Conservation (phyloP, 1,284 basidiomycete genomes). For the Rugosomyces carneus region DNA sequence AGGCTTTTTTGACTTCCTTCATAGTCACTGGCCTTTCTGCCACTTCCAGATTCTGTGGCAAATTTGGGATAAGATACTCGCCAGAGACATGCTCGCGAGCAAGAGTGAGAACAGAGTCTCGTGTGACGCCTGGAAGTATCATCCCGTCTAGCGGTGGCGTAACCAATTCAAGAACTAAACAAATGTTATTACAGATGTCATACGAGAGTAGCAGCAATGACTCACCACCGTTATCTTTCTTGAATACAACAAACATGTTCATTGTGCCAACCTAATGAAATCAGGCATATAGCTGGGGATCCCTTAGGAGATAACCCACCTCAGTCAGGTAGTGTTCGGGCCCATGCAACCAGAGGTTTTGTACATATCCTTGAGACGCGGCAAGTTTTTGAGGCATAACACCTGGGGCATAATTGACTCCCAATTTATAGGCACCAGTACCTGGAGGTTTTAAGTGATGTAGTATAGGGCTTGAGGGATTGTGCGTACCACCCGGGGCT, state of each 20-base stretch:
- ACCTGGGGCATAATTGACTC: constrained; percentile 89
- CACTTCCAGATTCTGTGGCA: constrained; percentile 68
- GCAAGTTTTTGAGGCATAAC: constrained; percentile 85
- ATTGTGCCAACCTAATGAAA: constrained; percentile 79
- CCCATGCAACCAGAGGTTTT: constrained; percentile 94
- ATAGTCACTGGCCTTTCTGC: constrained; percentile 87
- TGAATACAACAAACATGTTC: constrained; percentile 92
- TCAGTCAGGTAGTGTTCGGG: constrained; percentile 84
- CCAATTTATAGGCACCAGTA: constrained; percentile 89
- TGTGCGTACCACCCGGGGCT: constrained; percentile 73
- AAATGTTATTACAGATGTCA: not conserved
- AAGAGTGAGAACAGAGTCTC: constrained; percentile 85
- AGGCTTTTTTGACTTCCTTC: constrained; percentile 78
- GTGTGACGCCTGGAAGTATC: constrained; percentile 94
- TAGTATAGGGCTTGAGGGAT: not conserved
- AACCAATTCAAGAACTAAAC: constrained; percentile 67
- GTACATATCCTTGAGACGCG: constrained; percentile 81
- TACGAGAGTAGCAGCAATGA: constrained; percentile 8
- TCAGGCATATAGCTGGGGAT: not conserved
- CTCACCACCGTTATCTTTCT: constrained; percentile 66
- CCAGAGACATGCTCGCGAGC: constrained; percentile 73
- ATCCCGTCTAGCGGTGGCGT: constrained; percentile 93
- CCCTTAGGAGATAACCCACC: constrained; percentile 24
- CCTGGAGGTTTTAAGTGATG: constrained; percentile 33
- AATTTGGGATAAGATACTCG: constrained; percentile 45